Percentiles rank a stretch among this genome's conserved stretches.
Evolutionary conservation across 805 yeast genomes (phyloP).

Genomic region (Phaffomyces thermotolerans): DNA sequence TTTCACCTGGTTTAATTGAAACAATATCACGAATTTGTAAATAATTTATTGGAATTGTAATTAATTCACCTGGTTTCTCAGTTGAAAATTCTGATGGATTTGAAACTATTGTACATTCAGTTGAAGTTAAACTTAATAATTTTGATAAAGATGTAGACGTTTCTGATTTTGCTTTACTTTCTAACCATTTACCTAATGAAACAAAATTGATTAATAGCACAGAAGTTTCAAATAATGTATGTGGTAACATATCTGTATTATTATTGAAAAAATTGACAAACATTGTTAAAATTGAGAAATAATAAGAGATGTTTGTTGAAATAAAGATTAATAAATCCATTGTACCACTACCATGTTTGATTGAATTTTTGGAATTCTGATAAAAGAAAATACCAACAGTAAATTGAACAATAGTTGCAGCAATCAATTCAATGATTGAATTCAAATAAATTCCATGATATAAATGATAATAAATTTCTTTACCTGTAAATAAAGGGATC

Average conservation of each 20-base stretch:
- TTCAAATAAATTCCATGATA: constrained; percentile 58
- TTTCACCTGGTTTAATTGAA: constrained; percentile 76
- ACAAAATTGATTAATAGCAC: constrained; percentile 81
- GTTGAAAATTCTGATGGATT: constrained; percentile 24
- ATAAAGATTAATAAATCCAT: constrained; percentile 89
- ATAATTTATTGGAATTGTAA: constrained; percentile 61
- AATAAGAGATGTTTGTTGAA: constrained; percentile 73
- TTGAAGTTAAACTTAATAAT: constrained; percentile 73
- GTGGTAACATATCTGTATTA: constrained; percentile 44
- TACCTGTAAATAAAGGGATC: constrained; percentile 32
- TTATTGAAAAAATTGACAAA: constrained; percentile 38
- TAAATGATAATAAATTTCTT: constrained; percentile 24
- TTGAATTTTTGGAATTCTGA: constrained; percentile 54
- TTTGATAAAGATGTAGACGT: constrained; percentile 85
- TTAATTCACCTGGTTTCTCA: constrained; percentile 28
- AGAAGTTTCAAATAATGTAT: constrained; percentile 76
- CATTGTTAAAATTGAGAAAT: constrained; percentile 65
- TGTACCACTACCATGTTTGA: constrained; percentile 65
- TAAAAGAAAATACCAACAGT: constrained; percentile 62
- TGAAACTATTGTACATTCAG: constrained; percentile 58
- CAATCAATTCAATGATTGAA: constrained; percentile 48
- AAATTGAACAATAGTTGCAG: constrained; percentile 54
- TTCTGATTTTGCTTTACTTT: constrained; percentile 87
- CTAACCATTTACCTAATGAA: constrained; percentile 85
- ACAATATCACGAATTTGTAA: constrained; percentile 74